Evolutionary conservation across 768 basidiomycete genomes (phyloP), one percentile per base, ranked within the genome.

Genomic region (Floccularia luteovirens): DNA sequence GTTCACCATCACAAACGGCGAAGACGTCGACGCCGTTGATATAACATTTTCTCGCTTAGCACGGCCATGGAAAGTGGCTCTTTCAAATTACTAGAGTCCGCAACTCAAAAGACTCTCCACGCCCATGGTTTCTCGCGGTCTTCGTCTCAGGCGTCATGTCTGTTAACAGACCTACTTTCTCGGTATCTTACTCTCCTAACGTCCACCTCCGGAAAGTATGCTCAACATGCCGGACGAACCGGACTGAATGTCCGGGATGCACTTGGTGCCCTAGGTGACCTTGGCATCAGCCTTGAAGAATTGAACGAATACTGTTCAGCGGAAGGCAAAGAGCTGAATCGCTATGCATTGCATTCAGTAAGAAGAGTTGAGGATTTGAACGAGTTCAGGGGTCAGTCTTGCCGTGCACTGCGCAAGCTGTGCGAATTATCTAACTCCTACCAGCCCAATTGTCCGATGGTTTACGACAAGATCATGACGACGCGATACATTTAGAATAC

Each of bases 51-150:
- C 44, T 14, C 10, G 19, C n/a, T n/a, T n/a, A 4, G 20, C 2
- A 12, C n/a, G 16, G 20, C 23, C 39, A 79, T 77, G 77, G 76
- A 82, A 45, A 55, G 58, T 42, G 72, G 72, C 20, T 63, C 76
- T 0, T 63, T 70, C 44, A 81, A 75, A 51, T 56, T 86, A 41
- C 67, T 88, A 43, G 84, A 87, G 60, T 69, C 79, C 2, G 76
- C 74, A 0, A 73, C 76, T 1, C 69, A 79, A 55, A 74, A 78
- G 40, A 82, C 84, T 13, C 70, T 90, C 12, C 86, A 90, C 47
- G 81, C 85, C 0, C 77, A 89, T 48, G 70, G 71, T 45, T 90
- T 91, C 61, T 77, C 82, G 25, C 74, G 84, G 37, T 73, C 87
- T 0, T 90, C 89, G 2, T 61, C 77, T 1, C 81, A 83, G 52